Percentiles rank a stretch among this genome's conserved stretches.
These are phyloP conservation scores for Calonectria pteridis DNA, from an alignment of 2,329 filamentous ascomycete species.

Conservation along the genomic window DNA sequence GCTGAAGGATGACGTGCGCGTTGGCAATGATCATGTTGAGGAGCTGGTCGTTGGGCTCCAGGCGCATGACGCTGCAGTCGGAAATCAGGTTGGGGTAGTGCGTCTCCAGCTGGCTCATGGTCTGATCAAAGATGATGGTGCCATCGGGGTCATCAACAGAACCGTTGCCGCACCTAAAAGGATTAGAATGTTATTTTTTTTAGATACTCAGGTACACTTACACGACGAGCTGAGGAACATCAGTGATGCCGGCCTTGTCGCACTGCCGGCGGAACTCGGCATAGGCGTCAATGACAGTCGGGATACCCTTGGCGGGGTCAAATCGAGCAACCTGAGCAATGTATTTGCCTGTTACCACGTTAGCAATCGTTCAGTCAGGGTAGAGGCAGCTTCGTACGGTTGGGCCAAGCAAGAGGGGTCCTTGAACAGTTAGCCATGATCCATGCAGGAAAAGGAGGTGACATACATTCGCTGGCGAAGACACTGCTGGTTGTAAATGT, in stretches of 20 bases:
- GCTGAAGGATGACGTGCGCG: constrained; percentile 79
- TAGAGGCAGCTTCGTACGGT: constrained; percentile 50
- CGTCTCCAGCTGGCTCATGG: constrained; percentile 74
- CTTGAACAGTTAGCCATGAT: constrained; percentile 28
- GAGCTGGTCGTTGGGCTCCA: constrained; percentile 83
- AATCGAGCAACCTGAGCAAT: constrained; percentile 87
- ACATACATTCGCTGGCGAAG: constrained; percentile 66
- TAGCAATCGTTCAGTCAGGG: neutral
- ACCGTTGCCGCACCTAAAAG: constrained; percentile 74
- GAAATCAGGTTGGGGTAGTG: constrained; percentile 71
- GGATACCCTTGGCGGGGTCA: constrained; percentile 86
- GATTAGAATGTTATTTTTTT: constrained; percentile 13
- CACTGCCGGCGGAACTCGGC: constrained; percentile 76
- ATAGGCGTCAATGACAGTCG: constrained; percentile 81
- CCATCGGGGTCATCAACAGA: constrained; percentile 87
- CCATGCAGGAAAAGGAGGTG: no score
- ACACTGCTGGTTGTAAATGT: constrained; percentile 77
- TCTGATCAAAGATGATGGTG: constrained; percentile 77
- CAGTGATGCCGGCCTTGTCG: constrained; percentile 62
- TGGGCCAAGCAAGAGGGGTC: constrained; percentile 68
- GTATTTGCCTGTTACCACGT: constrained; percentile 67
- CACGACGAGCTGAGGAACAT: constrained; percentile 79
- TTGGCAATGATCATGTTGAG: constrained; percentile 82
- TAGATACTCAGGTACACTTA: constrained; percentile 44
- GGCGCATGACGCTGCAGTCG: constrained; percentile 80